phyloP scores from a whole-genome alignment of 495 filamentous ascomycete genomes.

The Daldinia concentrica region DNA sequence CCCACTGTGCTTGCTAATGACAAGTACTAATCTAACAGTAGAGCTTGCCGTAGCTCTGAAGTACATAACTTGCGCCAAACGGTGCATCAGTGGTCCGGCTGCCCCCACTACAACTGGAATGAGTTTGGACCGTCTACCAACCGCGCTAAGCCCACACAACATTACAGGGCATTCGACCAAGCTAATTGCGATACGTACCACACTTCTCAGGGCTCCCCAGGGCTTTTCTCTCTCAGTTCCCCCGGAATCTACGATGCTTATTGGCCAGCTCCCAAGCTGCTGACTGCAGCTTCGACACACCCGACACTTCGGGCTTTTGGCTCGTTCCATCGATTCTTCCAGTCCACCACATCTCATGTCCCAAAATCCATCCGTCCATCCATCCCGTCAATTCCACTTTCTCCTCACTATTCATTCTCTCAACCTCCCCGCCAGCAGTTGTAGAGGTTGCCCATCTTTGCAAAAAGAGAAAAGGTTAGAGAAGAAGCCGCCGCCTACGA shows the following conservation, averaged over 20 bases:
- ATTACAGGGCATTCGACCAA: conserved; percentile 27
- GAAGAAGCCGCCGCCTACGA: conserved; percentile 32
- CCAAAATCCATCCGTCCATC: conserved; percentile 46
- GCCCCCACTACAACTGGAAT: conserved; percentile 35
- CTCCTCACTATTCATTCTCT: conserved; percentile 50
- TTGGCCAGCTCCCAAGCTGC: conserved; percentile 20
- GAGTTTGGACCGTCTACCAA: conserved; percentile 38
- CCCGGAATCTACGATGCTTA: conserved; percentile 4
- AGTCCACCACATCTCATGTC: conserved; percentile 36
- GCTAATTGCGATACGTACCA: conserved; percentile 18
- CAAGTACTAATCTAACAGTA: conserved; percentile 2
- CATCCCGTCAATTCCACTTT: conserved; percentile 51
- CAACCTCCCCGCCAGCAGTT: conserved; percentile 44
- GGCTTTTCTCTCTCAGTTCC: conserved; percentile 16
- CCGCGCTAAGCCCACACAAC: conserved; percentile 41
- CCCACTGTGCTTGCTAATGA: not conserved
- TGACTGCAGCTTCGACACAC: conserved; percentile 42
- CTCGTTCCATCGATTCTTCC: conserved; percentile 43
- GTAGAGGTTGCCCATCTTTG: conserved; percentile 39
- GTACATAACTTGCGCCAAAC: conserved; percentile 1
- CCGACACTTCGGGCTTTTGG: conserved; percentile 43
- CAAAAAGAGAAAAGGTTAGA: conserved; percentile 45
- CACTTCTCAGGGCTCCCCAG: conserved; percentile 24
- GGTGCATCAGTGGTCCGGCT: conserved; percentile 5
- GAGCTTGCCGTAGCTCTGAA: not conserved